Conservation (phyloP, 441 rosid genomes). For the Iberis amara region DNA sequence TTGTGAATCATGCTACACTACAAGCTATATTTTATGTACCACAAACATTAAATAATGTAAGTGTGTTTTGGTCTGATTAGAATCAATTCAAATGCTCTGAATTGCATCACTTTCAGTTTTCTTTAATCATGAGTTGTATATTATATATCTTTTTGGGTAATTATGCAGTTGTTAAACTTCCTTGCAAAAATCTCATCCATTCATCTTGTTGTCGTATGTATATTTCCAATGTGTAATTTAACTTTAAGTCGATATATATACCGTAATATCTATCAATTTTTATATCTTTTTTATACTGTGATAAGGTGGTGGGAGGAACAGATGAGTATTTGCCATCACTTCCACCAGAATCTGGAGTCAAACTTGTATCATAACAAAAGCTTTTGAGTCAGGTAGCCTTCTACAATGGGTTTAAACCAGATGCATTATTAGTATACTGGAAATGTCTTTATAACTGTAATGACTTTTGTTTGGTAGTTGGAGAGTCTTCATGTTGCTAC, state of each 20-base stretch:
- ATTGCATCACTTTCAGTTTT: not conserved
- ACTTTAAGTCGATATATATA: not conserved
- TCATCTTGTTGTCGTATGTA: conserved; percentile 53
- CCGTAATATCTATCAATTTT: not conserved
- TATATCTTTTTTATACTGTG: conserved; percentile 16
- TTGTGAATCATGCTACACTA: conserved; percentile 56
- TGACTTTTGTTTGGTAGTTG: conserved; percentile 1
- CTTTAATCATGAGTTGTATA: conserved; percentile 7
- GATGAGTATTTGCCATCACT: conserved; percentile 58
- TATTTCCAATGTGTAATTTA: conserved; percentile 12
- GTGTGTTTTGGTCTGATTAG: conserved; percentile 29
- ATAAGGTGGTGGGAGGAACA: conserved; percentile 61
- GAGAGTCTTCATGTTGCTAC: conserved; percentile 17
- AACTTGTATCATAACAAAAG: conserved; percentile 43
- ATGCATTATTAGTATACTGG: no score
- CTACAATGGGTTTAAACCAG: not conserved
- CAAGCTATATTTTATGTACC: conserved; percentile 64
- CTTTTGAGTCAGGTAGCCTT: conserved; percentile 50
- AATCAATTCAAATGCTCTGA: not conserved
- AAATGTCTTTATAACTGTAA: not conserved
- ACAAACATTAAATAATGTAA: conserved; percentile 50
- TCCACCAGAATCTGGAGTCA: conserved; percentile 44
- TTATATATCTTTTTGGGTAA: conserved; percentile 1
- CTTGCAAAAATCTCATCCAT: conserved; percentile 53
- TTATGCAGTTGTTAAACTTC: conserved; percentile 56